These are phyloP conservation scores for Exophiala xenobiotica DNA, from an alignment of 2,329 filamentous ascomycete species.

Conservation along the genomic window DNA sequence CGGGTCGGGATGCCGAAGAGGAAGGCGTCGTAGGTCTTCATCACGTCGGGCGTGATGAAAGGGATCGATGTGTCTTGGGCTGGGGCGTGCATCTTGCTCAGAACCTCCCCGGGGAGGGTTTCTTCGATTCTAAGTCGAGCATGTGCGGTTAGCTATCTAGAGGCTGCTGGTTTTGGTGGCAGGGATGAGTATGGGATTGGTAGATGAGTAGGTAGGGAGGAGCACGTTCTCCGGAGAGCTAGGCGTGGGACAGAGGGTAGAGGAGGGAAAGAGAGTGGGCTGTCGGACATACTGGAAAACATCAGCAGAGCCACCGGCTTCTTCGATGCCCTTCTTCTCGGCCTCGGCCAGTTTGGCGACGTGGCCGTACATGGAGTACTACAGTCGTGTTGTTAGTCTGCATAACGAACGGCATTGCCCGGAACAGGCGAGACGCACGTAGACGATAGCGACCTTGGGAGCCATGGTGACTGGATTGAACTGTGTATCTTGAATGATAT, in stretches of 20 bases:
- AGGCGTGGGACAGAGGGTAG: too few species aligned
- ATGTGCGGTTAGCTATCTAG: conserved; percentile 23
- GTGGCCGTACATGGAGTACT: conserved; percentile 97
- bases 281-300: conserved; percentile 68
- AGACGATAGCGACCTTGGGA: conserved; percentile 89
- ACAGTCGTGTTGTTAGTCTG: conserved; percentile 14
- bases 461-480: conserved; percentile 62
- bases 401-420: too few species aligned
- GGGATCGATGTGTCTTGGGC: conserved; percentile 66
- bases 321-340: conserved; percentile 85
- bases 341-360: conserved; percentile 80
- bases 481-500: background rate
- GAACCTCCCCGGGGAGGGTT: conserved; percentile 80
- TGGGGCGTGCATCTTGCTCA: conserved; percentile 88
- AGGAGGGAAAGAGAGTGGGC: background rate
- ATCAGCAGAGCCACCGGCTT: conserved; percentile 77
- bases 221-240: too few species aligned
- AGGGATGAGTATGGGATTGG: too few species aligned
- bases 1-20: conserved; percentile 93
- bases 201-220: too few species aligned
- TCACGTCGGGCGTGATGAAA: conserved; percentile 58
- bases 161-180: too few species aligned
- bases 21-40: conserved; percentile 80
- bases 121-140: conserved; percentile 74
- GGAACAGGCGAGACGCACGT: conserved; percentile 62